A percentile compares a stretch with the other conserved stretches of the same genome.
These are phyloP conservation scores for Pichia sp. DNA, from an alignment of 1,139 yeast species.

Conservation along the genomic window DNA sequence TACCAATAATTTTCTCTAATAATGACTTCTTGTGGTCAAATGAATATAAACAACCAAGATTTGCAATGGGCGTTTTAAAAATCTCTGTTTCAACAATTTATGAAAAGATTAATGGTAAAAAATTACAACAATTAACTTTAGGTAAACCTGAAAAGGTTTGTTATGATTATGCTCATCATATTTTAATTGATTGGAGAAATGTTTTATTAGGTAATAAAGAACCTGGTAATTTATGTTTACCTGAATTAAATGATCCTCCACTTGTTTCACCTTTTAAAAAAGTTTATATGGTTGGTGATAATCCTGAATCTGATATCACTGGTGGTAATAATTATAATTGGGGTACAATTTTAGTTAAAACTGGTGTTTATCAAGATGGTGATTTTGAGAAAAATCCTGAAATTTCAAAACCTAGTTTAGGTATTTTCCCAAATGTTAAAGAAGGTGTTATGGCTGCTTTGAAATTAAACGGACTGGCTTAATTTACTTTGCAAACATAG, in stretches of 20 bases:
- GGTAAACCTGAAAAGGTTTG: conserved; percentile 85
- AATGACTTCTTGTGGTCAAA: conserved; percentile 91
- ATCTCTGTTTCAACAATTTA: conserved; percentile 60
- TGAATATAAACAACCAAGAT: conserved; percentile 70
- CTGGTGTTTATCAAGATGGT: conserved; percentile 79
- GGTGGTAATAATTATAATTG: conserved; percentile 89
- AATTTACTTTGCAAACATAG: neutral
- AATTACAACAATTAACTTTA: conserved; percentile 52
- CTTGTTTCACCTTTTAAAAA: conserved; percentile 40
- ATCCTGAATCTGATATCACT: conserved; percentile 84
- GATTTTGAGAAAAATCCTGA: conserved; percentile 38
- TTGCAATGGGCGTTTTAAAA: conserved; percentile 90
- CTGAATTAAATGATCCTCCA: conserved; percentile 35
- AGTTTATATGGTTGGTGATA: conserved; percentile 94
- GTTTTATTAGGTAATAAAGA: conserved; percentile 28
- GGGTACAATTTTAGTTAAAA: conserved; percentile 74
- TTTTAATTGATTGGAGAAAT: conserved; percentile 54
- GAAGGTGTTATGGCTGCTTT: conserved; percentile 38
- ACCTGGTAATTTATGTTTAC: conserved; percentile 31
- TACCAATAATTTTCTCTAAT: conserved; percentile 82
- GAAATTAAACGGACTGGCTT: conserved; percentile 23
- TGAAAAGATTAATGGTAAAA: conserved; percentile 42
- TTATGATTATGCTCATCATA: conserved; percentile 77
- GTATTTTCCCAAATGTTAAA: conserved; percentile 44
- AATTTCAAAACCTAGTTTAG: conserved; percentile 41